Evolutionary conservation across 495 filamentous ascomycete genomes (phyloP).

Genomic region (Polyplosphaeria fusca): DNA sequence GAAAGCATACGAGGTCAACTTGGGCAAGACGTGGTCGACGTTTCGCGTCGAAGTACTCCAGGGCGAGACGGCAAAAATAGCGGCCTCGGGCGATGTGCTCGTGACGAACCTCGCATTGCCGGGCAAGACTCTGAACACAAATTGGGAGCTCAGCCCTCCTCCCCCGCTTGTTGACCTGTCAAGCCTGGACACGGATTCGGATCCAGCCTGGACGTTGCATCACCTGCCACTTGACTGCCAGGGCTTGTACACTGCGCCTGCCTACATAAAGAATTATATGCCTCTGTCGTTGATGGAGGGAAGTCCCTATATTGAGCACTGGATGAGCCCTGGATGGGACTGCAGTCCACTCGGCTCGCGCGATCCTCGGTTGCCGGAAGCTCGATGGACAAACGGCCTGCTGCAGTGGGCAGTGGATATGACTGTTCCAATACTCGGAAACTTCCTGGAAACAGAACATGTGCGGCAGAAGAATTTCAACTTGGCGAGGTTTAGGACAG

Average conservation of each 20-base stretch:
- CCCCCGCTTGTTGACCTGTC: not conserved
- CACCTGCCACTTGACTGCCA: not conserved
- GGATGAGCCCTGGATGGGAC: conserved; percentile 13
- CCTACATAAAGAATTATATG: conserved; percentile 2
- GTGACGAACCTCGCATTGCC: not conserved
- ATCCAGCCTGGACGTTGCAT: not conserved
- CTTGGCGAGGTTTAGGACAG: not conserved
- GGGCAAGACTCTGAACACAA: not conserved
- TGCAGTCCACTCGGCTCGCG: not conserved
- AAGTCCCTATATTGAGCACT: conserved; percentile 2
- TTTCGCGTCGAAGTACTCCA: conserved; percentile 5
- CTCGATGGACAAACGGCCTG: conserved; percentile 10
- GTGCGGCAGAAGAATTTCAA: not conserved
- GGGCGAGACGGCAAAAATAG: not conserved
- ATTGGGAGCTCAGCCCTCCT: not conserved
- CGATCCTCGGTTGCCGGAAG: not conserved
- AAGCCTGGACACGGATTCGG: not conserved
- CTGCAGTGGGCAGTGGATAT: conserved; percentile 7
- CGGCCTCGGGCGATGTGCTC: conserved; percentile 1
- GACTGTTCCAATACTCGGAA: conserved; percentile 7
- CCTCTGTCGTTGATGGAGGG: not conserved
- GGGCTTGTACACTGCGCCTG: not conserved
- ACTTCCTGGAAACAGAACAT: not conserved
- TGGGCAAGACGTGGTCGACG: conserved; percentile 11
- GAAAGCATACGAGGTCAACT: conserved; percentile 7